A percentile compares a stretch with the other conserved stretches of the same genome.
Evolutionary conservation across 1,284 basidiomycete species (phyloP).

Genomic region (Ustanciosporium gigantosporum): DNA sequence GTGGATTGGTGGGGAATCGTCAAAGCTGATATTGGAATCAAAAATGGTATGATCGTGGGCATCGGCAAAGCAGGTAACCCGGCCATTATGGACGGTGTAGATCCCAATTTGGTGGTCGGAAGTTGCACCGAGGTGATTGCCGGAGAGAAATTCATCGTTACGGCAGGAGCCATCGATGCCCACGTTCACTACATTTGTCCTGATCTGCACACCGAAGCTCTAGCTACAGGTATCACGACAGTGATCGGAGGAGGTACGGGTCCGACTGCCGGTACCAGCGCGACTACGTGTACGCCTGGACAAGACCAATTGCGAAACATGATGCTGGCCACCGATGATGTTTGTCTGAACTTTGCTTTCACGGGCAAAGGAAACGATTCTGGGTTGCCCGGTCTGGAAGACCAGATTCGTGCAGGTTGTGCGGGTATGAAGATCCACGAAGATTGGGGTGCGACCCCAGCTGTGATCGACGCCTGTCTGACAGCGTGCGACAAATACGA

Average conservation of each 20-base stretch:
- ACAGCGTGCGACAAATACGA: conserved; percentile 88
- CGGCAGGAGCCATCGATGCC: conserved; percentile 88
- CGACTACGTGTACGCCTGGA: conserved; percentile 88
- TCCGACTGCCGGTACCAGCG: conserved; percentile 83
- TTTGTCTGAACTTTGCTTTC: conserved; percentile 90
- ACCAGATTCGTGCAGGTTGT: conserved; percentile 84
- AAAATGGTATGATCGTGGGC: conserved; percentile 78
- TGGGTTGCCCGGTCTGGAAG: conserved; percentile 71
- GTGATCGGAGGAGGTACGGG: conserved; percentile 72
- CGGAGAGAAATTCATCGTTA: conserved; percentile 89
- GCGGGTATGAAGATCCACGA: conserved; percentile 94
- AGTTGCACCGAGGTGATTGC: conserved; percentile 71
- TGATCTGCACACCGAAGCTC: conserved; percentile 72
- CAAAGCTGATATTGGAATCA: conserved; percentile 98
- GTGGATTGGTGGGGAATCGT: conserved; percentile 94
- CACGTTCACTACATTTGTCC: conserved; percentile 85
- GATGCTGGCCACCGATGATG: conserved; percentile 72
- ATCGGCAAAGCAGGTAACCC: conserved; percentile 98
- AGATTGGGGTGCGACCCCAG: conserved; percentile 95
- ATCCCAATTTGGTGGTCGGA: conserved; percentile 67
- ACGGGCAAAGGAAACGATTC: conserved; percentile 82
- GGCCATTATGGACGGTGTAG: conserved; percentile 83
- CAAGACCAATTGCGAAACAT: conserved; percentile 53
- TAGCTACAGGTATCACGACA: conserved; percentile 64
- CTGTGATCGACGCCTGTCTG: conserved; percentile 75